Evolutionary conservation across 306 rosid species (phyloP), one percentile per base, ranked within the genome.

Genomic region (Sindora glabra): DNA sequence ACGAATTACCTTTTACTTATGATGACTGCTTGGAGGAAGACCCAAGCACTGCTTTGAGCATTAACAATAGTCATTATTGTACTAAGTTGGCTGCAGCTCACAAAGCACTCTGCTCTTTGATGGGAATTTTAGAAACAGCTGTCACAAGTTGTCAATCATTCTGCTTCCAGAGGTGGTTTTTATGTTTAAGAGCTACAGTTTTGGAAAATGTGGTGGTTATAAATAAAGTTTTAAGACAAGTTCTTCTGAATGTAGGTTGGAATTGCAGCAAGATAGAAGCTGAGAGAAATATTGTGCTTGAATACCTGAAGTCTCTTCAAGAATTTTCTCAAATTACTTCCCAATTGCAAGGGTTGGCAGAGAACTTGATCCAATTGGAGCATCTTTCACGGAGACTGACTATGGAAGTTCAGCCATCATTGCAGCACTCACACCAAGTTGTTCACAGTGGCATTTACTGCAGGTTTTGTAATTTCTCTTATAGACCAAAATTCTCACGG

Each of bases 111-210:
- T 57, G 70, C 65, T 81, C 79, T 55, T 72, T 89, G 56, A 62
- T 68, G 59, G 69, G 51, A 70, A 59, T 67, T 26, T 87, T 87
- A 69, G 83, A 73, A 47, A 42, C 56, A 18, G 70, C 67, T 39
- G 49, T 47, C 38, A 42, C 53, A 51, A 53, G 48, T 14, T 75
- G 63, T 56, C 81, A 62, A 36, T 42, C 48, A 12, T 81, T 81
- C 67, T 67, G 65, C 63, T 87, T 87, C 60, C 86, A 79, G 64
- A 75, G 82, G 51, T 87, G 83, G 95, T 74, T 79, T 83, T 62
- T 87, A 59, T 79, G 67, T 6, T 63, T 81, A 63, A 71, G 86
- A 74, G 79, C 77, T 27, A 77, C 76, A 61, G 30, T 74, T 41
- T 6, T 81, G 65, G 58, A 62, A 71, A 64, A 68, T 55, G 68